A percentile compares a stretch with the other conserved stretches of the same genome.
These are phyloP conservation scores for Polytrichum commune DNA, from an alignment of 225 moss, liverwort and hornwort genomes.

Conservation along the genomic window DNA sequence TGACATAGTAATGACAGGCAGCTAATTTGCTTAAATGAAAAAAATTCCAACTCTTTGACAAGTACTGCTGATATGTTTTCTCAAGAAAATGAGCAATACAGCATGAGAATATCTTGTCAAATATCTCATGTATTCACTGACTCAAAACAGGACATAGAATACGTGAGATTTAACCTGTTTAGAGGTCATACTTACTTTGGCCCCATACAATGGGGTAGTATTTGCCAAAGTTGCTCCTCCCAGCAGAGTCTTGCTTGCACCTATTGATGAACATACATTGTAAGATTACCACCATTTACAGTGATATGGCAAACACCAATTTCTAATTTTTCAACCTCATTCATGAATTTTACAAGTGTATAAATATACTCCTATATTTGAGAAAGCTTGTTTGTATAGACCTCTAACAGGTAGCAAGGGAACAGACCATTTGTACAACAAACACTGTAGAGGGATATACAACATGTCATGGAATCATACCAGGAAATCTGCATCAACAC, in stretches of 20 bases:
- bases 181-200: constrained; percentile 20
- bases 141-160: background rate
- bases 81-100: background rate
- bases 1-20: background rate
- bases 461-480: no score
- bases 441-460: background rate
- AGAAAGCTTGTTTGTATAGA: background rate
- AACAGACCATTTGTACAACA: background rate
- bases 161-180: background rate
- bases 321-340: background rate
- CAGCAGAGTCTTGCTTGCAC: constrained; percentile 33
- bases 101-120: background rate
- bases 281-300: background rate
- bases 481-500: background rate
- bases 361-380: no score
- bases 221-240: constrained; percentile 13
- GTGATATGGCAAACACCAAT: background rate
- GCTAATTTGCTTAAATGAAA: background rate
- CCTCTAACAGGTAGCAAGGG: background rate
- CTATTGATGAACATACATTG: constrained; percentile 17
- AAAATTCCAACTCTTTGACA: background rate
- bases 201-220: constrained; percentile 9
- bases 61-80: background rate
- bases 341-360: no score
- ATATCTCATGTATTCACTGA: background rate